phyloP scores from a whole-genome alignment of 2,329 filamentous ascomycete genomes.

The Talaromyces sp. region DNA sequence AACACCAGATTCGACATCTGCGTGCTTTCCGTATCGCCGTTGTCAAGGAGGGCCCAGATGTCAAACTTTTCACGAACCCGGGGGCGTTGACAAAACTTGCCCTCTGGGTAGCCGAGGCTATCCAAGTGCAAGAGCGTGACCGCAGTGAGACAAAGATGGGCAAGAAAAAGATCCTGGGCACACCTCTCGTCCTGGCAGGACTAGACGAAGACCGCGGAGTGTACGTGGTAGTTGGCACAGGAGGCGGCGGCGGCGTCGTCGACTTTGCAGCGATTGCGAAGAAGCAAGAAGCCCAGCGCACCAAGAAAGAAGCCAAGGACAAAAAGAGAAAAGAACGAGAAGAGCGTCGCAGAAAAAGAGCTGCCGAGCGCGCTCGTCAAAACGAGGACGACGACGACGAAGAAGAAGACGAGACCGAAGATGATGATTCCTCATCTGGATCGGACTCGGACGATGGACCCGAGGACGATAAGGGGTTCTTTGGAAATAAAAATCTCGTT shows the following conservation, averaged over 20 bases:
- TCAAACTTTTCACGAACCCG: conserved; percentile 85
- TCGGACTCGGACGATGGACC: conserved; percentile 43
- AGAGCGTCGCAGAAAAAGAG: conserved; percentile 59
- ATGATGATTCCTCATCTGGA: conserved; percentile 29
- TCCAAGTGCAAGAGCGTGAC: conserved; percentile 82
- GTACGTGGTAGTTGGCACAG: conserved; percentile 90
- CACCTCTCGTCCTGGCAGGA: conserved; percentile 83
- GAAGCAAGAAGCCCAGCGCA: conserved; percentile 59
- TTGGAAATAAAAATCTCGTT: conserved; percentile 62
- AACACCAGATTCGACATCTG: conserved; percentile 88
- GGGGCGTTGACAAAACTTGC: conserved; percentile 90
- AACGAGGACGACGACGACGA: conserved; percentile 54
- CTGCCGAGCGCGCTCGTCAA: conserved; percentile 46
- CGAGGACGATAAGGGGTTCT: conserved; percentile 52
- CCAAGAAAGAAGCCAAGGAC: conserved; percentile 60
- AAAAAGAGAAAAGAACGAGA: conserved; percentile 60
- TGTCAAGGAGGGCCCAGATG: conserved; percentile 90
- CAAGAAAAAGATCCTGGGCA: conserved; percentile 49
- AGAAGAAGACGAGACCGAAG: conserved; percentile 62
- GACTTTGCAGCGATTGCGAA: conserved; percentile 64
- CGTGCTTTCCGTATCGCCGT: conserved; percentile 92
- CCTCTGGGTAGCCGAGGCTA: conserved; percentile 88
- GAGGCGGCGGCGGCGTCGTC: conserved; percentile 73
- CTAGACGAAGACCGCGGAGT: conserved; percentile 82
- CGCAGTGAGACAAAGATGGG: conserved; percentile 60